These are phyloP conservation scores for Suhomyces faveliae DNA, from an alignment of 805 yeast genomes.

Conservation along the genomic window DNA sequence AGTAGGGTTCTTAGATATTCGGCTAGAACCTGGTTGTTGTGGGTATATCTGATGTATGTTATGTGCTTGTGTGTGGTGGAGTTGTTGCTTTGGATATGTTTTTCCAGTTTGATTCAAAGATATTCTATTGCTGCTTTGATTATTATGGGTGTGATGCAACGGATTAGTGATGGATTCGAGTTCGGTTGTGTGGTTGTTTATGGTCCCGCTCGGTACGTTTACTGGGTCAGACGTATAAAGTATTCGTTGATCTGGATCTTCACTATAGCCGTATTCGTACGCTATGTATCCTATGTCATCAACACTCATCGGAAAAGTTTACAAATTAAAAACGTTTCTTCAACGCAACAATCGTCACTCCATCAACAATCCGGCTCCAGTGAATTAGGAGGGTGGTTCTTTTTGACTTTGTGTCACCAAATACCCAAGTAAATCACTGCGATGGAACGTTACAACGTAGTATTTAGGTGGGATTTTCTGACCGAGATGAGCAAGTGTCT, in stretches of 20 bases:
- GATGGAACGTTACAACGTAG: constrained; percentile 5
- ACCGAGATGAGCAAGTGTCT: background rate
- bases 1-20: background rate
- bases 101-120: background rate
- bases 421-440: background rate
- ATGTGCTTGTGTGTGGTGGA: background rate
- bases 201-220: background rate
- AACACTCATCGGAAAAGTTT: constrained; percentile 1
- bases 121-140: background rate
- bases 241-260: background rate
- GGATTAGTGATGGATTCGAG: background rate
- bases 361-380: background rate
- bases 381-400: background rate
- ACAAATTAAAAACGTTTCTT: constrained; percentile 1
- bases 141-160: background rate
- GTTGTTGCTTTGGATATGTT: background rate
- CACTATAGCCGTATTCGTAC: background rate
- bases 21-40: background rate
- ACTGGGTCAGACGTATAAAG: background rate
- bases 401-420: constrained; percentile 1
- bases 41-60: background rate
- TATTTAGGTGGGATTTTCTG: background rate
- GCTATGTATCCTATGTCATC: constrained; percentile 1
- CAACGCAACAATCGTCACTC: background rate
- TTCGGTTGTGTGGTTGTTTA: background rate